A percentile compares a stretch with the other conserved stretches of the same genome.
phyloP scores from a whole-genome alignment of 2,329 filamentous ascomycete genomes.

The Alternaria burnsii region DNA sequence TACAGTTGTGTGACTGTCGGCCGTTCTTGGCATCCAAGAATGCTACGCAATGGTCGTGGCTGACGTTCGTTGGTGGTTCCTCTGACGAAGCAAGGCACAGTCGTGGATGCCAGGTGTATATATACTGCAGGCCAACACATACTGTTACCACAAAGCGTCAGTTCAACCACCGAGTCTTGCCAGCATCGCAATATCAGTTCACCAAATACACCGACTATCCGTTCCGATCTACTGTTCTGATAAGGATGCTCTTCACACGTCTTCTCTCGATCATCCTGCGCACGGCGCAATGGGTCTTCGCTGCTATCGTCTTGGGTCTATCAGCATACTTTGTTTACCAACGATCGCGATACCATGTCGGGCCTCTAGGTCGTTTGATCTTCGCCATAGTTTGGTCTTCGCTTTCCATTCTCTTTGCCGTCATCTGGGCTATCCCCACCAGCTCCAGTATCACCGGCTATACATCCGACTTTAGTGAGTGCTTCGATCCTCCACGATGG shows the following conservation, averaged over 20 bases:
- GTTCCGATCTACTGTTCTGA: background rate
- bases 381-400: slow-evolving; percentile 77
- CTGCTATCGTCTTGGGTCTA: slow-evolving; percentile 62
- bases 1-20: slow-evolving; percentile 6
- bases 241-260: slow-evolving; percentile 52
- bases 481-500: too few species aligned
- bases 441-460: slow-evolving; percentile 72
- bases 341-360: slow-evolving; percentile 55
- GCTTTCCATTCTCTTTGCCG: slow-evolving; percentile 71
- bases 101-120: background rate
- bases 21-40: background rate
- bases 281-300: slow-evolving; percentile 71
- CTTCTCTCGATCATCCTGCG: slow-evolving; percentile 67
- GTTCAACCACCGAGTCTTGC: background rate
- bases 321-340: slow-evolving; percentile 35
- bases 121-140: slow-evolving; percentile 5
- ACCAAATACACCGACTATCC: background rate
- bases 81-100: slow-evolving; percentile 5
- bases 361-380: slow-evolving; percentile 72
- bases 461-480: slow-evolving; percentile 67
- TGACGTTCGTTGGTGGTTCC: slow-evolving; percentile 17
- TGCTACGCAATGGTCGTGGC: slow-evolving; percentile 25
- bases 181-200: background rate
- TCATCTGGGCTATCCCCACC: slow-evolving; percentile 79
- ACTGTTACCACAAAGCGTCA: background rate